Base-by-base conservation (phyloP, 2,329 filamentous ascomycete genomes). In the Ampelomyces quisqualis region DNA sequence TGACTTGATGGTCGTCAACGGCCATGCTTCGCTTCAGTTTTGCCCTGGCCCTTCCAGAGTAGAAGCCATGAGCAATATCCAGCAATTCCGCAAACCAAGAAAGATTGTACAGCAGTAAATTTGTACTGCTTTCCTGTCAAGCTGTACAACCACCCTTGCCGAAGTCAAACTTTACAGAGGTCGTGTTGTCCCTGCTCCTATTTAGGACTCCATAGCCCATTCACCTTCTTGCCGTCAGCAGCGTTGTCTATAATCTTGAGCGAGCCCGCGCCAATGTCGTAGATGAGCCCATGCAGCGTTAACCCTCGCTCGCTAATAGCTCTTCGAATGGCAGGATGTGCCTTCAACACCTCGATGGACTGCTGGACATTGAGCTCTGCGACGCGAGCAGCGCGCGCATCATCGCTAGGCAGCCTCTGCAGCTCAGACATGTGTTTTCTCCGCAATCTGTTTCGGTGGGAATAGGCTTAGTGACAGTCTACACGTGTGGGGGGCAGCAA, bases 361-460 rank as follows among this genome's bases (percentile, higher is more conserved):
- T 78, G 74, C 53, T 81, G 74, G 13, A 94, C 86, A 64, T 93
- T 93, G 58, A 90, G 71, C 73, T 91, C 86, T 4, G 85, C 84
- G 47, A 95, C 71, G 52, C 81, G 81, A 8, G 78, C 68, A 1
- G 75, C 75, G 34, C 79, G 76, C 34, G 76, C 75, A 38, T 75
- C 71, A 24, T 64, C 61, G 26, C 64, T 51, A 21, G 54, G 43
- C 32, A 81, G 60, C 24, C 66, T 68, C 49, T 75, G 71, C 36
- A 83, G 68, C 35, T 77, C 65, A 5, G 70, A 58, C 21, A 73
- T 65, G 58, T 83, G 75, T 55, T 77, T 73, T 57, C 77, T 73
- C 14, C 79, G 70, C 44, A 83, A 58, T 24, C 60, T 61, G 37
- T 37, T 27, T 23, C 10, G 8, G 7, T 4, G 10, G 20, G n/a